Conservation (phyloP, 164 flowering plant genomes). For the Liquidambar formosana region DNA sequence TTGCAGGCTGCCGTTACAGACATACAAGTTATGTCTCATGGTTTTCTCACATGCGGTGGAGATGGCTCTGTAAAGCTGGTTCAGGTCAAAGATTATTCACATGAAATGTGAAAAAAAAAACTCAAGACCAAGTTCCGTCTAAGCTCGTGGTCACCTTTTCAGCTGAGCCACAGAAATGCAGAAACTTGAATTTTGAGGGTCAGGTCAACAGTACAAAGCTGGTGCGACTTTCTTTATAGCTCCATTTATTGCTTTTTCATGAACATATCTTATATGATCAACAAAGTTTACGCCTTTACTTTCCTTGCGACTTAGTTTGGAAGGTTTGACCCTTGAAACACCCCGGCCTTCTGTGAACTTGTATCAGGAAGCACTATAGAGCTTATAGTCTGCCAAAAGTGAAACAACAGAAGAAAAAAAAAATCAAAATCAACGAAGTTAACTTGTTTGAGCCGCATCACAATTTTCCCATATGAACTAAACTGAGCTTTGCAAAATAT, state of each 20-base stretch:
- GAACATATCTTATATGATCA: too few relatives aligned
- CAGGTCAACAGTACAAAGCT: neutral
- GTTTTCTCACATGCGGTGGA: conserved; percentile 94
- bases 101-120: conserved; percentile 1
- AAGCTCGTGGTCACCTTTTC: neutral
- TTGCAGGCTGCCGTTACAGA: conserved; percentile 91
- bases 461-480: too few relatives aligned
- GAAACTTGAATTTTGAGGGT: neutral
- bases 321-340: neutral
- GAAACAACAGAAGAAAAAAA: too few relatives aligned
- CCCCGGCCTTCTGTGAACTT: too few relatives aligned
- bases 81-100: conserved; percentile 35
- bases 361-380: too few relatives aligned
- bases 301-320: neutral
- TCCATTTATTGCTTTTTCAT: too few relatives aligned
- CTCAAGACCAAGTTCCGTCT: neutral
- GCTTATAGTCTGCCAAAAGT: too few relatives aligned
- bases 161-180: neutral
- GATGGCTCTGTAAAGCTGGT: conserved; percentile 81
- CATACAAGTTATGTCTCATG: conserved; percentile 67
- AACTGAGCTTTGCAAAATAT: too few relatives aligned
- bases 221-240: neutral
- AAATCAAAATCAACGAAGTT: too few relatives aligned
- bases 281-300: neutral
- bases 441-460: too few relatives aligned